Base-by-base conservation (phyloP, 495 filamentous ascomycete genomes). In the Penicillium robsamsonii region DNA sequence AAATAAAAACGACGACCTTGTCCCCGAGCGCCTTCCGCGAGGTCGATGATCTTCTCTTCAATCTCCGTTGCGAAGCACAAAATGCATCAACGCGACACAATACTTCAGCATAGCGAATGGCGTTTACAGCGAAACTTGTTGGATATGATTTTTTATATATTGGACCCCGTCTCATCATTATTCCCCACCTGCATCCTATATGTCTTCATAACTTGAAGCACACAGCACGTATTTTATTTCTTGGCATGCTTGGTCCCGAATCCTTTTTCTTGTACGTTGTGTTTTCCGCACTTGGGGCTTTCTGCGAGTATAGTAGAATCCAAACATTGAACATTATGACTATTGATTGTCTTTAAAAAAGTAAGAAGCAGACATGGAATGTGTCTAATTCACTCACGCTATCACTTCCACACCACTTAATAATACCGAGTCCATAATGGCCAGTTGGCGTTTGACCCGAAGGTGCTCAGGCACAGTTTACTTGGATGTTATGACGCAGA, bases 31-130 rank as follows among this genome's bases (percentile, higher is more conserved):
- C 82, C 50, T 74, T 84, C 30, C 78, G 78, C 35, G 74, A 81
- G 59, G 78, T 88, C 52, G 87, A 90, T 56, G 82, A 87, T 58
- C 67, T 87, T 63, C 79, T 88, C 56, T 85, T 87, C 73, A 83
- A 88, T 64, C 81, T 86, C 62, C 84, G 81, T 55, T 76, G 81
- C 55, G 81, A 84, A 61, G 71, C 86, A 59, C 84, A 85, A 61
- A 81, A 84, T 48, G 87, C 85, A 35, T 78, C 79, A 56, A 74
- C 72, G 62, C 77, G 84, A 56, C 59, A 70, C 60, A 63, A 65
- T 44, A 35, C 42, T 68, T 64, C 62, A 68, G 74, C 74, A 77
- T 77, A 77, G 74, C 74, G 72, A 52, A 71, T 58, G 74, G 74
- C 67, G 74, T 76, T 72, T 66, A 48, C n/a, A 31, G 44, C 25